These are phyloP conservation scores for Meyerozyma sp. DNA, from an alignment of 1,139 yeast genomes.

Conservation along the genomic window DNA sequence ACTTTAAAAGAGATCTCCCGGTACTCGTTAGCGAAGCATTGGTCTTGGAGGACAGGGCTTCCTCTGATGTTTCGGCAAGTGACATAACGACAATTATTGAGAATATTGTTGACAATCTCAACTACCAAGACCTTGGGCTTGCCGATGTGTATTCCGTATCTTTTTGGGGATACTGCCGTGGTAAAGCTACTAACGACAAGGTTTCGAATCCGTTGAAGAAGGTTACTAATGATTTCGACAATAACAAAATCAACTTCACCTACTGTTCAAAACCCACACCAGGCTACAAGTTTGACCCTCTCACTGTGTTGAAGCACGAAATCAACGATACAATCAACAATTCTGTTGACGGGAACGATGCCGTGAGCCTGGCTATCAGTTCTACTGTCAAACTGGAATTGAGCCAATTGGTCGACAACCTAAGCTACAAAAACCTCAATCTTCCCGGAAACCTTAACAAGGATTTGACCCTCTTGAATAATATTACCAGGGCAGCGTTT, in stretches of 20 bases:
- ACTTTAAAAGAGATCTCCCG: background rate
- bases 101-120: constrained; percentile 8
- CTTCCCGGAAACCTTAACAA: constrained; percentile 35
- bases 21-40: background rate
- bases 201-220: constrained; percentile 2
- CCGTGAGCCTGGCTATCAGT: constrained; percentile 11
- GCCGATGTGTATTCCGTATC: constrained; percentile 61
- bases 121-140: constrained; percentile 38
- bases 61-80: background rate
- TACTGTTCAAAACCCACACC: constrained; percentile 52
- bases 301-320: constrained; percentile 39
- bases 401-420: constrained; percentile 23
- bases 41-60: background rate
- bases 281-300: constrained; percentile 50
- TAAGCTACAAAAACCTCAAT: constrained; percentile 25
- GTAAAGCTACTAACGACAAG: constrained; percentile 20
- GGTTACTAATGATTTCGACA: constrained; percentile 17
- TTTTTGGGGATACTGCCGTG: constrained; percentile 73
- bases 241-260: constrained; percentile 38
- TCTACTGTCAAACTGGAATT: constrained; percentile 19
- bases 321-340: constrained; percentile 26
- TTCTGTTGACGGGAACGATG: constrained; percentile 19
- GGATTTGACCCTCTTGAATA: constrained; percentile 26
- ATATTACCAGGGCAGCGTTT: constrained; percentile 27
- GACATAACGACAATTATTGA: constrained; percentile 9